phyloP scores from a whole-genome alignment of 495 filamentous ascomycete genomes.

The Aspergillus bridgeri region DNA sequence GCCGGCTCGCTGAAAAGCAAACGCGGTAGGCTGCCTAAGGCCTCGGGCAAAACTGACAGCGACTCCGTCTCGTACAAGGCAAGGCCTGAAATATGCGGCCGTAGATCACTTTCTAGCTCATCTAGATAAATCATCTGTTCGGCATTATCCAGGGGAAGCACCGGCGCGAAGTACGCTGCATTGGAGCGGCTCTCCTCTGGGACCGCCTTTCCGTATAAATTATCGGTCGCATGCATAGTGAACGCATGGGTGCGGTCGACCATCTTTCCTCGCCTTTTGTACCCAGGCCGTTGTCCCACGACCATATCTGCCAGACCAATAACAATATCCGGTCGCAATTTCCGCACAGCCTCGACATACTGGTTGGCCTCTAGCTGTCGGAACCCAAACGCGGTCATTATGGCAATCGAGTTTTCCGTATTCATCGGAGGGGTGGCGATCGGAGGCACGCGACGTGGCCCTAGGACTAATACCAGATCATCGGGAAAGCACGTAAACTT shows the following conservation, averaged over 20 bases:
- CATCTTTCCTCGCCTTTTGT: constrained; percentile 76
- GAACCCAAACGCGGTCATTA: constrained; percentile 84
- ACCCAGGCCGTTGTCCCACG: constrained; percentile 52
- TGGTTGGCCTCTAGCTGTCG: constrained; percentile 60
- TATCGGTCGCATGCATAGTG: constrained; percentile 50
- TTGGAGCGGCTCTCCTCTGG: constrained; percentile 32
- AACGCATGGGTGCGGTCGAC: constrained; percentile 76
- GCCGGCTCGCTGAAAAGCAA: constrained; percentile 64
- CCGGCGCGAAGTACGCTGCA: constrained; percentile 69
- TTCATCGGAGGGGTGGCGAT: constrained; percentile 71
- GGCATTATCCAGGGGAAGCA: constrained; percentile 70
- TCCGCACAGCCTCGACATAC: constrained; percentile 59
- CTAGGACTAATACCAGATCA: constrained; percentile 66
- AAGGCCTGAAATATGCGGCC: constrained; percentile 63
- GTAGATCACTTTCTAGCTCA: constrained; percentile 54
- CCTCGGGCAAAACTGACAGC: constrained; percentile 58
- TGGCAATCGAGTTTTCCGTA: constrained; percentile 64
- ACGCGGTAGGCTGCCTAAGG: constrained; percentile 60
- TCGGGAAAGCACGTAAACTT: constrained; percentile 64
- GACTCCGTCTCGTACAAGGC: constrained; percentile 75
- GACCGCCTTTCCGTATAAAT: constrained; percentile 46
- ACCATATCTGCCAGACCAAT: constrained; percentile 76
- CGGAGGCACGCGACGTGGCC: constrained; percentile 71
- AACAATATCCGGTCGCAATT: constrained; percentile 74
- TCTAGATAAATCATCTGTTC: constrained; percentile 75